Base-by-base conservation (phyloP, 352 stramenopile species). In the Globisporangium nodosum region DNA sequence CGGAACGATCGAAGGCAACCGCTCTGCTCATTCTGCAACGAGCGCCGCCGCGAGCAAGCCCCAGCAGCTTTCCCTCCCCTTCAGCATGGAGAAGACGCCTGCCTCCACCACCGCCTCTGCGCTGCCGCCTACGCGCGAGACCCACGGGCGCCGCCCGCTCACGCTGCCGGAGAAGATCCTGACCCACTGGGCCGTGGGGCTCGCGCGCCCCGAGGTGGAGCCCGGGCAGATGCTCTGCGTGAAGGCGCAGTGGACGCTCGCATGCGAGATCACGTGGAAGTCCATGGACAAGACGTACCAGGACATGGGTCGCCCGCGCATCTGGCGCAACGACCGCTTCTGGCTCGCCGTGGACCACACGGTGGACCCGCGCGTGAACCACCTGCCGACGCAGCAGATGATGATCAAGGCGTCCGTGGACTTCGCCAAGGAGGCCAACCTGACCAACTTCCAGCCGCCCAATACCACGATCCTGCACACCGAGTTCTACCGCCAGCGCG, bases 381-480 rank as follows among this genome's bases (percentile, higher is more conserved):
- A 93, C 69, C 63, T 81, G 43, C 76, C 84, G 8, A 81, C 74
- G 48, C 84, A 94, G 70, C 73, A 94, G 68, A 90, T 90, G 80
- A 89, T 94, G 78, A 94, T 94, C 70, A 88, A 94, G 70, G 78
- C 79, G 47, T 90, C 76, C 18, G 73, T 74, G 63, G 77, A 92
- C 65, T 94, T 94, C 58, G 84, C 84, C 52, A 87, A 85, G 59
- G 83, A 92, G 65, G 80, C 81, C 40, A 51, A 82, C 31, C 63
- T 94, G 42, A 88, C 81, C 50, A 88, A 94, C 70, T 94, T 88
- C 69, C 81, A 92, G 68, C 79, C 79, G 21, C 80, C 84, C 42
- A 94, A 94, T 72, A 92, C 81, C 0, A 94, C 84, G 30, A 94
- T 94, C 58, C 58, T 94, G 52, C 84, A 94, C 80, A 94, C 84